Percentiles rank a stretch among this genome's conserved stretches.
phyloP scores from a whole-genome alignment of 495 filamentous ascomycete species.

The Aspergillus sclerotiicarbonarius region DNA sequence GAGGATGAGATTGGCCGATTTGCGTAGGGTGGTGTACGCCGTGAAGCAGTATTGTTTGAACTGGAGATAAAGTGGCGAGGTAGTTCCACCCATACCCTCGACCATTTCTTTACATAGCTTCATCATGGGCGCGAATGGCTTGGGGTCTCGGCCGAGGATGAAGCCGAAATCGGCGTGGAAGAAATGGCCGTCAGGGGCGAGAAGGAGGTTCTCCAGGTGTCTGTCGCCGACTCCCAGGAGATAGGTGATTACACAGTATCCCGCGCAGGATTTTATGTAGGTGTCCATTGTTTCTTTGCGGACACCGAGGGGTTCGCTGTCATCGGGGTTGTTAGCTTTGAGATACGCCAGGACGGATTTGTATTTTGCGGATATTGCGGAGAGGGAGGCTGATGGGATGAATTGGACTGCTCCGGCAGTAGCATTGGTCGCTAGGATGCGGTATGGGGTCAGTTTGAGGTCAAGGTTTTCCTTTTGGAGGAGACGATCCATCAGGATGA shows the following conservation, averaged over 20 bases:
- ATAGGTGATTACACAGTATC: constrained; percentile 99
- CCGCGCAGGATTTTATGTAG: constrained; percentile 92
- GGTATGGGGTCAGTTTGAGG: constrained; percentile 91
- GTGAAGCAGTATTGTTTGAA: constrained; percentile 97
- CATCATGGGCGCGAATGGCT: constrained; percentile 94
- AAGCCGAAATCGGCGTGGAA: constrained; percentile 99
- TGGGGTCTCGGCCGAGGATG: constrained; percentile 95
- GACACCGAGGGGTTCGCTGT: constrained; percentile 76
- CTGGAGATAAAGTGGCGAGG: constrained; percentile 72
- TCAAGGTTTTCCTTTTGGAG: constrained; percentile 96
- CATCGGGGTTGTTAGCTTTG: constrained; percentile 85
- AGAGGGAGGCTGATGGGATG: constrained; percentile 79
- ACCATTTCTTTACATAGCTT: constrained; percentile 98
- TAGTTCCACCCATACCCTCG: constrained; percentile 90
- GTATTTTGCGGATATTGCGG: constrained; percentile 75
- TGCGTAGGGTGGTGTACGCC: constrained; percentile 86
- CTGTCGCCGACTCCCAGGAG: constrained; percentile 96
- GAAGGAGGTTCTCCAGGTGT: constrained; percentile 92
- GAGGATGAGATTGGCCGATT: constrained; percentile 85
- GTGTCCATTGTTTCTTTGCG: constrained; percentile 92
- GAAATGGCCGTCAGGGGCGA: constrained; percentile 87
- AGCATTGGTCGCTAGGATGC: constrained; percentile 88
- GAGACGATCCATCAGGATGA: constrained; percentile 95
- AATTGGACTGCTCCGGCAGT: constrained; percentile 91
- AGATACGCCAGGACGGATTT: constrained; percentile 85